Evolutionary conservation across 106 monocot species (phyloP), one percentile per base, ranked within the genome.

Genomic region (Ottelia alismoides): DNA sequence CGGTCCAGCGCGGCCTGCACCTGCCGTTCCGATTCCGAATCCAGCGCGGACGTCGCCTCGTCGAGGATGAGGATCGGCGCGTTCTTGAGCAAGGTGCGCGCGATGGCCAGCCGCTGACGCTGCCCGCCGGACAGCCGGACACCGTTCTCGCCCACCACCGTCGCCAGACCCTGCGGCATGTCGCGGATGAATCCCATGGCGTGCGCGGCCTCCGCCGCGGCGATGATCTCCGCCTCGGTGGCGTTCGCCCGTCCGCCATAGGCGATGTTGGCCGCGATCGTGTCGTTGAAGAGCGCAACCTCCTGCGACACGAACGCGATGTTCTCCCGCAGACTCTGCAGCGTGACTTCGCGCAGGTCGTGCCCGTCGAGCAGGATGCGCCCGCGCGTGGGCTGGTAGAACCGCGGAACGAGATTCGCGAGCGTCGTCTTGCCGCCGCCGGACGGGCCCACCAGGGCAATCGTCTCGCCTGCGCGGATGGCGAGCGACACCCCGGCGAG

Each of bases 91-190:
- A n/a, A n/a, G n/a, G n/a, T n/a, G 56, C 56, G 31, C 20, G 56
- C 56, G 12, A 57, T 57, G 56, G 56, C 56, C 1, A 57, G 12
- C 31, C 56, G 14, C 19, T 57, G 56, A 22, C 40, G 31, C 19
- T 57, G 56, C 3, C 56, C 56, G n/a, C 56, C 56, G 14, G 56
- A 57, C 22, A 57, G 56, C 56, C 40, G 56, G 0, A 35, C 40
- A 10, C 56, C 56, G 19, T 57, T 30, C 31, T 57, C 56, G 3
- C 56, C 56, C 3, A 57, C 56, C 56, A 57, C 23, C 11, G 56
- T 57, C 1, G 31, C 56, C 7, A 57, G 56, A 11, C 56, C 56
- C 32, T 57, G 22, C 1, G 56, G 56, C 56, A 57, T 19, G 22
- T 57, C 40, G 31, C 40, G 32, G 2, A 57, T 57, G 56, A 57